Conservation (phyloP, 2,329 filamentous ascomycete genomes). For the Fusarium guadeloupense region DNA sequence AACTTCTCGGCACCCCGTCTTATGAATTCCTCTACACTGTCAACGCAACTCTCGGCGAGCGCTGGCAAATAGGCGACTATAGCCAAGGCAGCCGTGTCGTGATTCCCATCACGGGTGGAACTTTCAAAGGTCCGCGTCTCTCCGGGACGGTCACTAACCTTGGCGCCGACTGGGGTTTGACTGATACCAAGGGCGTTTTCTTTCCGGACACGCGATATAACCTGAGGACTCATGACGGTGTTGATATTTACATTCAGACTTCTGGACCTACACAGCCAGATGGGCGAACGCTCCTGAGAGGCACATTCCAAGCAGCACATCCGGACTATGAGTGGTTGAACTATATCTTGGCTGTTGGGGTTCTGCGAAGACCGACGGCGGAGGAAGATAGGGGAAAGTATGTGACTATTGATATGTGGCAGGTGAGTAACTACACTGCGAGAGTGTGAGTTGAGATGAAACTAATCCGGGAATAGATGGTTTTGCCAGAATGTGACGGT, state of each 20-base stretch:
- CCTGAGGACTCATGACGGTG: constrained; percentile 51
- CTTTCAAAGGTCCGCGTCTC: constrained; percentile 49
- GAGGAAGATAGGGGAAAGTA: constrained; percentile 30
- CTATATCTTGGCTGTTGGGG: constrained; percentile 42
- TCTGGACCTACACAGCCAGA: constrained; percentile 50
- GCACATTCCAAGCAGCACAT: constrained; percentile 49
- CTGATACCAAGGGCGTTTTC: constrained; percentile 49
- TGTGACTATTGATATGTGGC: constrained; percentile 41
- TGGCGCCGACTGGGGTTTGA: constrained; percentile 52
- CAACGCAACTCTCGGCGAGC: no score
- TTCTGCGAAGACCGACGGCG: constrained; percentile 18
- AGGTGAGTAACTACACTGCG: constrained; percentile 9
- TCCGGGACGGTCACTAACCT: constrained; percentile 43
- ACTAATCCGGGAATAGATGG: constrained; percentile 18
- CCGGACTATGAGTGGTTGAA: constrained; percentile 52
- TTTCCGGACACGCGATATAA: constrained; percentile 52
- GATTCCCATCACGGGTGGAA: constrained; percentile 49
- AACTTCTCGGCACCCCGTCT: no score
- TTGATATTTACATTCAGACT: constrained; percentile 50
- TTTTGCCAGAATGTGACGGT: constrained; percentile 13
- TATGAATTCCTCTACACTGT: background rate
- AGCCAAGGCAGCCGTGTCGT: no score
- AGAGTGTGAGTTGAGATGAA: no score
- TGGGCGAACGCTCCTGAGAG: constrained; percentile 37
- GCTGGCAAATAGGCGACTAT: no score